Percentiles rank a stretch among this genome's conserved stretches.
Evolutionary conservation across 2,329 filamentous ascomycete genomes (phyloP).

Genomic region (Microcyclospora pomicola): DNA sequence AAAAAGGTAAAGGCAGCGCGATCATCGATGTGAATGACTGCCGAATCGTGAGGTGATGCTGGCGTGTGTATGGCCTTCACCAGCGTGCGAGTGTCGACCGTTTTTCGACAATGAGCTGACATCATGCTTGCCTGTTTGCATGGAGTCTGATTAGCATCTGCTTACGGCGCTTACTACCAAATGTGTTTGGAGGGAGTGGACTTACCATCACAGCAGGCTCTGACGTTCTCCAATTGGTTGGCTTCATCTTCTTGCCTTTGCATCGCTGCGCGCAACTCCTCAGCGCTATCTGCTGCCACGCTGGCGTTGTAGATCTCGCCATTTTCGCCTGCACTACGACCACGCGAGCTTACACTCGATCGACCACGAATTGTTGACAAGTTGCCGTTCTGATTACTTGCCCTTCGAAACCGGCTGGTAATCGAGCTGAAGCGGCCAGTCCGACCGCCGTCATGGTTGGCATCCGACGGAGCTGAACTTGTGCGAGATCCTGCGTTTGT

Average conservation of each 20-base stretch:
- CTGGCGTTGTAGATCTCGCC: slow-evolving; percentile 37
- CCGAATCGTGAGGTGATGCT: neutral
- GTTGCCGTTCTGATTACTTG: slow-evolving; percentile 11
- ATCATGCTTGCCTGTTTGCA: slow-evolving; percentile 34
- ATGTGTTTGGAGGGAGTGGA: too few species aligned
- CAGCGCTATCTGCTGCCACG: slow-evolving; percentile 51
- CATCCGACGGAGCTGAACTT: slow-evolving; percentile 15
- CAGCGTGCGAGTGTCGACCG: neutral
- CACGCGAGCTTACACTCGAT: slow-evolving; percentile 1
- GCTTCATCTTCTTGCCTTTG: slow-evolving; percentile 62
- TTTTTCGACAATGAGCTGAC: slow-evolving; percentile 30
- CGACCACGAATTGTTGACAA: slow-evolving; percentile 5
- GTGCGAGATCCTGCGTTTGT: neutral
- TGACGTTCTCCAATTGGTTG: slow-evolving; percentile 80
- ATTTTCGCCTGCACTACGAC: slow-evolving; percentile 7
- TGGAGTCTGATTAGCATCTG: neutral
- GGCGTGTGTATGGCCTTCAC: neutral
- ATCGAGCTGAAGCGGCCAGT: slow-evolving; percentile 26
- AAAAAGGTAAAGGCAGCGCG: neutral
- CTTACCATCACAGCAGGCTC: slow-evolving; percentile 94
- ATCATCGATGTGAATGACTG: neutral
- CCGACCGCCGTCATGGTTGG: too few species aligned
- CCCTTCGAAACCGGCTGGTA: slow-evolving; percentile 12
- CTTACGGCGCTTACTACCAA: neutral
- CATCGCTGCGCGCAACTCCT: slow-evolving; percentile 68